Evolutionary conservation across 1,139 yeast genomes (phyloP), one percentile per base, ranked within the genome.

Genomic region (Pichia sorboxylosa): DNA sequence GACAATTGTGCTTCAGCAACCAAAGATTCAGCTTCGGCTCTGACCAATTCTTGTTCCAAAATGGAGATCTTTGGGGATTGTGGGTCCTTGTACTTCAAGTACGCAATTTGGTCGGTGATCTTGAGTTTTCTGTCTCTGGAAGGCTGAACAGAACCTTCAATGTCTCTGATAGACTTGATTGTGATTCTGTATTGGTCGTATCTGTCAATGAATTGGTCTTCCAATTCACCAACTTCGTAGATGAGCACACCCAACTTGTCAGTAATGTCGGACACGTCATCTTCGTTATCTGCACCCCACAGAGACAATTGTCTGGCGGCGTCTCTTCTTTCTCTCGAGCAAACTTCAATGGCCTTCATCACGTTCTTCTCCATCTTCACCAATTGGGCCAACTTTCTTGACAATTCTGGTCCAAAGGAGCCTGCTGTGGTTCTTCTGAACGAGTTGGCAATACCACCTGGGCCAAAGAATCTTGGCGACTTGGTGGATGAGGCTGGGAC

Each of bases 1-100:
- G 87, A 77, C 55, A 82, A 69, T 63, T 82, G 94, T 32, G 93
- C 92, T 63, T 81, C 93, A 34, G 93, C 94, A 51, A 82, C 93
- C 48, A 81, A 67, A 34, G 87, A 77, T 60, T 82, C 93, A 37
- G 93, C 93, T 61, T 82, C 93, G 29, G 92, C 92, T 62, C 94
- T 72, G 38, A 82, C 93, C 55, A 81, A 66, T 58, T 81, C 92
- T 61, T 82, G 93, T 61, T 82, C 93, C 55, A 80, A 69, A 40
- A 80, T 82, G 43, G 73, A 72, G 46, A 82, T 74, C 61, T 80
- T 80, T 52, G 90, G 81, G 27, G 85, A 76, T 57, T 75, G 81
- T 34, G 92, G 90, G 57, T 78, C 90, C 63, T 79, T 79, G 64
- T 79, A 80, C 59, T 80, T 79, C 57, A 80, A 64, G 59, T 74